phyloP scores from a whole-genome alignment of 1,139 yeast species.

The Scheffersomyces quercinus region DNA sequence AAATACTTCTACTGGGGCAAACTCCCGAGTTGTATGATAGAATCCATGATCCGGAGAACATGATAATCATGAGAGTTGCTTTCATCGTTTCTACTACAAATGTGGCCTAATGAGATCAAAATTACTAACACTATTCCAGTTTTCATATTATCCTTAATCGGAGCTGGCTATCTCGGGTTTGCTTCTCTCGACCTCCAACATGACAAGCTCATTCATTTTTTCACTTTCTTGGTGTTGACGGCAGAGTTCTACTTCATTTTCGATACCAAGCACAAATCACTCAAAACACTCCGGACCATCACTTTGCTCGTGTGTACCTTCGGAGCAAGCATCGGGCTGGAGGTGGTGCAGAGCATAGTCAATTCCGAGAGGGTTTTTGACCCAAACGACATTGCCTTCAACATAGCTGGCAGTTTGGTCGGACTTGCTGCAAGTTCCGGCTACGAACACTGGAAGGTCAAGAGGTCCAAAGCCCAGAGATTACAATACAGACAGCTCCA shows the following conservation, averaged over 20 bases:
- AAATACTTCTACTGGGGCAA: no score
- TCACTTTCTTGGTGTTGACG: conserved; percentile 51
- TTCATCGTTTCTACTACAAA: no score
- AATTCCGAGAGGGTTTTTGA: conserved; percentile 54
- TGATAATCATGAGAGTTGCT: no score
- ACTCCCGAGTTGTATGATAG: no score
- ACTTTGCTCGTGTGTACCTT: conserved; percentile 48
- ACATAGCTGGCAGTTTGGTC: conserved; percentile 36
- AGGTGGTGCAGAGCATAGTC: conserved; percentile 39
- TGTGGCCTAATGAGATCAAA: background rate
- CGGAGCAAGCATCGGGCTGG: conserved; percentile 53
- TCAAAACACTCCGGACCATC: conserved; percentile 38
- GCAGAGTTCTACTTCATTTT: conserved; percentile 56
- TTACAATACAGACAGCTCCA: conserved; percentile 11
- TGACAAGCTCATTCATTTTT: conserved; percentile 56
- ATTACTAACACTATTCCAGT: conserved; percentile 14
- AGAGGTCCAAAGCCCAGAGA: background rate
- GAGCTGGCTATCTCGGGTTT: conserved; percentile 52
- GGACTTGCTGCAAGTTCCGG: conserved; percentile 23
- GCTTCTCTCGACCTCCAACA: conserved; percentile 46
- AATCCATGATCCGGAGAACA: no score
- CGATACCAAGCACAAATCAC: conserved; percentile 36
- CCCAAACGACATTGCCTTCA: conserved; percentile 44
- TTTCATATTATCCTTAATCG: conserved; percentile 18
- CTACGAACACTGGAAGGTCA: conserved; percentile 1